Evolutionary conservation across 2,329 filamentous ascomycete species (phyloP).

Genomic region (Aspergillus versicolor): DNA sequence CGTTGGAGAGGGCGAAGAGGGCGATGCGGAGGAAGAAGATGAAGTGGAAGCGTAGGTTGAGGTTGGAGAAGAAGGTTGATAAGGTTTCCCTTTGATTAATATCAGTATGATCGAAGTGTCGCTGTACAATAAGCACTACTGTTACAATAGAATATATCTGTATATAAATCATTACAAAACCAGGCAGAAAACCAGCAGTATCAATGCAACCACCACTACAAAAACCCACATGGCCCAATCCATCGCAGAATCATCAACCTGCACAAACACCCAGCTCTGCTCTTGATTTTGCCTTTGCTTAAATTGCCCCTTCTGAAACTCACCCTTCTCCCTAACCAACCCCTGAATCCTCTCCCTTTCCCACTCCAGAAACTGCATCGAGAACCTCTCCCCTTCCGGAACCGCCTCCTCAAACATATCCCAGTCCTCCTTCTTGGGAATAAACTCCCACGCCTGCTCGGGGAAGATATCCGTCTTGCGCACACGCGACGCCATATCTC

Average conservation of each 20-base stretch:
- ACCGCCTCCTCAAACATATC: conserved; percentile 3
- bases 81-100: not conserved
- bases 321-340: not conserved
- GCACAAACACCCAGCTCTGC: too few relatives aligned
- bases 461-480: conserved; percentile 21
- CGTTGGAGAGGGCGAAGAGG: conserved; percentile 43
- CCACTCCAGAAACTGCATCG: not conserved
- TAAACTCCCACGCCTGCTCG: conserved; percentile 18
- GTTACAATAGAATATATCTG: too few relatives aligned
- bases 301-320: not conserved
- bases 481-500: conserved; percentile 15
- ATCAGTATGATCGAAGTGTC: not conserved
- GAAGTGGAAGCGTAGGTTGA: conserved; percentile 31
- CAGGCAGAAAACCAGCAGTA: too few relatives aligned
- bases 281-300: too few relatives aligned
- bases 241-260: too few relatives aligned
- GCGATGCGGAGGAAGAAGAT: conserved; percentile 46
- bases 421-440: conserved; percentile 16
- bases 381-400: conserved; percentile 8
- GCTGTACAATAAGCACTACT: too few relatives aligned
- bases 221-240: too few relatives aligned
- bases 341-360: not conserved
- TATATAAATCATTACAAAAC: too few relatives aligned
- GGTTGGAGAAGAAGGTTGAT: conserved; percentile 20
- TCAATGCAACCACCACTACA: too few relatives aligned